Evolutionary conservation across 192 early-diverging fungal genomes (phyloP).

Genomic region (Pecoramyces ruminantium): DNA sequence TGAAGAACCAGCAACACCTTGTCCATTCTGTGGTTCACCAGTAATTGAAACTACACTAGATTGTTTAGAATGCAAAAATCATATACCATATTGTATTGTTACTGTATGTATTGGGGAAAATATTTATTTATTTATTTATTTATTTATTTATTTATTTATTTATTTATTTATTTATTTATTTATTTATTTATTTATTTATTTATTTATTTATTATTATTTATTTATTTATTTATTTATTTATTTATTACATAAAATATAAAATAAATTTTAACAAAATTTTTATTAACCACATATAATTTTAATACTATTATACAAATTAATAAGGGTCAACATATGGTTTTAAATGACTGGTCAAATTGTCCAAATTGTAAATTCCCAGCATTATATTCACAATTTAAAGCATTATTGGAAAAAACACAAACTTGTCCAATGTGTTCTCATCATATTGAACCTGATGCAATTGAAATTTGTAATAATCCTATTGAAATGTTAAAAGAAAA

Average conservation of each 20-base stretch:
- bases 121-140: too few relatives aligned
- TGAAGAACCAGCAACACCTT: constrained; percentile 22
- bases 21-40: constrained; percentile 23
- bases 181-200: too few relatives aligned
- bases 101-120: constrained; percentile 10
- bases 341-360: constrained; percentile 24
- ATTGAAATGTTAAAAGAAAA: background rate
- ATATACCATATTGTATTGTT: constrained; percentile 40
- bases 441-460: background rate
- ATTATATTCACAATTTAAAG: constrained; percentile 14
- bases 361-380: constrained; percentile 29
- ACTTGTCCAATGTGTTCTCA: constrained; percentile 28
- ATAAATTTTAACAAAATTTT: too few relatives aligned
- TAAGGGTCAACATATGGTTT: constrained; percentile 31
- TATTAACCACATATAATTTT: background rate
- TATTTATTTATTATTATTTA: too few relatives aligned
- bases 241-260: too few relatives aligned
- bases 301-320: too few relatives aligned
- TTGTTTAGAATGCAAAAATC: constrained; percentile 37
- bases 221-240: too few relatives aligned
- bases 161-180: too few relatives aligned
- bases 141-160: too few relatives aligned
- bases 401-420: constrained; percentile 13
- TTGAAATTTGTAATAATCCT: background rate
- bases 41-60: constrained; percentile 26